Evolutionary conservation across 768 basidiomycete genomes (phyloP), one percentile per base, ranked within the genome.

Genomic region (Udeniomyces megalosporus): DNA sequence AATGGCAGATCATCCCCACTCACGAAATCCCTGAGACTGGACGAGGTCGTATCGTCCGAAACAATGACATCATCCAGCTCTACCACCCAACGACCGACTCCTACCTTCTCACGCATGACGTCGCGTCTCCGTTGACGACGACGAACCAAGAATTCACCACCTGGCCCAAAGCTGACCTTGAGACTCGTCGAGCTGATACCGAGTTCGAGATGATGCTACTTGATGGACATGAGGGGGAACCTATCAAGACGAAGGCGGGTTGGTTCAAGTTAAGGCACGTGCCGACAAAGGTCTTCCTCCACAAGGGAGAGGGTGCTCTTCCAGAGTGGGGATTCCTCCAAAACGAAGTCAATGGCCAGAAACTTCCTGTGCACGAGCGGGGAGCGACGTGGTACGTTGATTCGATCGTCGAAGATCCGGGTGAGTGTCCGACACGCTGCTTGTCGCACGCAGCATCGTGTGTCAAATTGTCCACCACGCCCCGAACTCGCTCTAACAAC

Each of bases 111-210:
- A 95, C 92, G 2, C 95, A 99, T 69, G 95, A 99, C 72, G 95
- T 99, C 62, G 95, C 95, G 0, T 95, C 89, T 0, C 88, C 95
- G 4, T 80, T 91, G 53, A 92, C 89, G 85, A 84, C 95, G 17
- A 99, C 95, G 52, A 97, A 97, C 73, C 91, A 96, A 71, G 95
- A 99, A 73, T 91, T 97, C 74, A 99, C 95, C 6, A 97, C 95
- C 0, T 85, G 84, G 82, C 72, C 84, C 4, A 84, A 81, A 70
- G 54, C 34, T 11, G 59, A 63, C 44, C 60, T 64, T 44, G 76
- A 82, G 60, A 77, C 79, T 8, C 80, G 86, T 54, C 79, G 85
- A 71, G 87, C 88, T 65, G 92, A 99, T 64, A 96, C 93, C 0
- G 78, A 91, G 10, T 99, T 96, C 80, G 77, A 80, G 66, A 69